These are phyloP conservation scores for Leishmania aethiopica DNA, from an alignment of 208 protist genomes.

Conservation along the genomic window DNA sequence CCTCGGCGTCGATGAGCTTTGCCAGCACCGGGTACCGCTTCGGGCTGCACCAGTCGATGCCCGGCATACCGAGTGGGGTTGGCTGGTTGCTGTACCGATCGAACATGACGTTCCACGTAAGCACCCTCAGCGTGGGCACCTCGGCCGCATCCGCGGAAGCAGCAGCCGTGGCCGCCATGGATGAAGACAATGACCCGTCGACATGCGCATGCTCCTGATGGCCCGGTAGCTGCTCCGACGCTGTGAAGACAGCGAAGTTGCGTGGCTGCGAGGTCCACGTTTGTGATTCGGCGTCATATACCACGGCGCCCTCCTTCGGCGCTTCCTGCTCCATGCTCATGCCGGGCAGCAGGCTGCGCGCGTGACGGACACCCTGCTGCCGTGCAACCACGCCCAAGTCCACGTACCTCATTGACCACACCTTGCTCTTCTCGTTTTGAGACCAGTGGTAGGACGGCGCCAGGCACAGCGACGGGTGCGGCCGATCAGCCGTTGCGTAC, in stretches of 20 bases:
- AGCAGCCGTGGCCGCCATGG: not conserved
- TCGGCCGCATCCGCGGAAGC: not conserved
- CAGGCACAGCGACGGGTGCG: slow-evolving; percentile 68
- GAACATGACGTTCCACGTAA: slow-evolving; percentile 94
- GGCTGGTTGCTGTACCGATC: slow-evolving; percentile 89
- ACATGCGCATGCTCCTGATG: not conserved
- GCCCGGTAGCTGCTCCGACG: not conserved
- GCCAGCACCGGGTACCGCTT: slow-evolving; percentile 88
- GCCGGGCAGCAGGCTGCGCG: slow-evolving; percentile 46
- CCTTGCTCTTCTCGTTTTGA: slow-evolving; percentile 54
- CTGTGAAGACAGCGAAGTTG: slow-evolving; percentile 1
- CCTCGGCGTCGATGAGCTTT: slow-evolving; percentile 64
- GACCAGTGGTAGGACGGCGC: slow-evolving; percentile 78
- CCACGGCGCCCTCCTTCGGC: slow-evolving; percentile 13
- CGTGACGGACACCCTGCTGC: slow-evolving; percentile 47
- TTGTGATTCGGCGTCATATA: slow-evolving; percentile 24
- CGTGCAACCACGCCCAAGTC: slow-evolving; percentile 59
- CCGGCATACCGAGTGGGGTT: slow-evolving; percentile 90
- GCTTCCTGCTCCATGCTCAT: slow-evolving; percentile 17
- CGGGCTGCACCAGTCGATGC: slow-evolving; percentile 91
- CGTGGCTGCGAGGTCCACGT: slow-evolving; percentile 26
- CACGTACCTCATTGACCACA: slow-evolving; percentile 83
- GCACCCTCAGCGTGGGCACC: slow-evolving; percentile 50
- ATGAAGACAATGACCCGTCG: not conserved
- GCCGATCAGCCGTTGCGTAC: slow-evolving; percentile 29